Evolutionary conservation across 169 alveolate genomes (phyloP).

Genomic region (Eimeria falciformis): DNA sequence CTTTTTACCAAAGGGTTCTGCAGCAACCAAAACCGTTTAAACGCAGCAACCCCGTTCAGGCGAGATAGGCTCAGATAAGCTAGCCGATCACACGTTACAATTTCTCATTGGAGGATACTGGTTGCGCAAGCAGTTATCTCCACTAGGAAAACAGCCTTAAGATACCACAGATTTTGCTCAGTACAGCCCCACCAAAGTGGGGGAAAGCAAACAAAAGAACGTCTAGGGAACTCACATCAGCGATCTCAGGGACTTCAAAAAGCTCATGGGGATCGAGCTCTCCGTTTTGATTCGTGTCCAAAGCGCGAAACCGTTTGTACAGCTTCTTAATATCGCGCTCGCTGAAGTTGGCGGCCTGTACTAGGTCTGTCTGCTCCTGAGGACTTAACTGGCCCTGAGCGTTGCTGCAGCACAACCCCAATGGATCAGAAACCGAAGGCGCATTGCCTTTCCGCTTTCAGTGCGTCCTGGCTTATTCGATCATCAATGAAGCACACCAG

Average conservation of each 20-base stretch:
- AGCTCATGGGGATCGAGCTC: slow-evolving; percentile 96
- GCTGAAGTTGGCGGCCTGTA: slow-evolving; percentile 92
- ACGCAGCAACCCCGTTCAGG: not conserved
- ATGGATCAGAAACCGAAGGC: not conserved
- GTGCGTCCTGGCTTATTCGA: not conserved
- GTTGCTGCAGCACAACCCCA: slow-evolving; percentile 57
- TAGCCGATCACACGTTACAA: too few relatives aligned
- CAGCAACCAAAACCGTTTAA: not conserved
- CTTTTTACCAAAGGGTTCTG: slow-evolving; percentile 97
- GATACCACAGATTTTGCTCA: too few relatives aligned
- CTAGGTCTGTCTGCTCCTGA: slow-evolving; percentile 86
- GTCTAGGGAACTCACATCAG: slow-evolving; percentile 83
- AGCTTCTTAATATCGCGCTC: slow-evolving; percentile 94
- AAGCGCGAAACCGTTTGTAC: slow-evolving; percentile 91
- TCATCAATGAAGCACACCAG: too few relatives aligned
- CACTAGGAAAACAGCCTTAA: too few relatives aligned
- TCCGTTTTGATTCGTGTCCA: slow-evolving; percentile 95
- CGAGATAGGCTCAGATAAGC: too few relatives aligned
- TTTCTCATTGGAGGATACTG: not conserved
- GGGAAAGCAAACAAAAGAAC: too few relatives aligned
- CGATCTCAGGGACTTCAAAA: slow-evolving; percentile 96
- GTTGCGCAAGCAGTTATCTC: too few relatives aligned
- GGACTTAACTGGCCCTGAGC: slow-evolving; percentile 81
- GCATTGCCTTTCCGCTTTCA: too few relatives aligned
- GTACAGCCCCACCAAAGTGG: too few relatives aligned